Percentiles rank a stretch among this genome's conserved stretches.
Conservation (phyloP, 2,329 filamentous ascomycete species). For the Hypomyces rosellus region DNA sequence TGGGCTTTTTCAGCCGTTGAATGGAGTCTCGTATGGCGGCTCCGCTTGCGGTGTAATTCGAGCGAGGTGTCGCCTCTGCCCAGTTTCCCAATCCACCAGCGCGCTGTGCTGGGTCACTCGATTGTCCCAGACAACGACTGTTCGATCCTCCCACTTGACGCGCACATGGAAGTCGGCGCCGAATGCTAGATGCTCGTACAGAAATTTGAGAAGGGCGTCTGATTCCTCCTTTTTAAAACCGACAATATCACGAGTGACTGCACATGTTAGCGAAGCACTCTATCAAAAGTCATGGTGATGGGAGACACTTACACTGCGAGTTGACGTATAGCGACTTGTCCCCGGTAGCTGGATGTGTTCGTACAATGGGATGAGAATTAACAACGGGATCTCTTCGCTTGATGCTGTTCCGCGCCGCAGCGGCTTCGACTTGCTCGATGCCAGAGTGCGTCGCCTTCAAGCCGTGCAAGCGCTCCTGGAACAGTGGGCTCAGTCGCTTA, state of each 20-base stretch:
- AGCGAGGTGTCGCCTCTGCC: conserved; percentile 71
- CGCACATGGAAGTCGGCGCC: conserved; percentile 63
- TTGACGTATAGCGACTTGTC: conserved; percentile 83
- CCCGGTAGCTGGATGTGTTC: conserved; percentile 75
- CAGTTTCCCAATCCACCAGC: conserved; percentile 74
- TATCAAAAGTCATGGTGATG: background rate
- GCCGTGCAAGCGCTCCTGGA: conserved; percentile 74
- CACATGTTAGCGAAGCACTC: background rate
- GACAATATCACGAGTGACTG: conserved; percentile 73
- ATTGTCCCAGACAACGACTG: conserved; percentile 85
- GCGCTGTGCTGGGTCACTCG: conserved; percentile 73
- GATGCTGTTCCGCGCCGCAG: conserved; percentile 60
- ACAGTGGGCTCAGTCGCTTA: conserved; percentile 68
- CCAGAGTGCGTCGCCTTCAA: conserved; percentile 76
- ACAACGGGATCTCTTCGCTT: conserved; percentile 70
- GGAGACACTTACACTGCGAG: conserved; percentile 61
- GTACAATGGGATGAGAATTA: conserved; percentile 68
- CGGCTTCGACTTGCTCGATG: conserved; percentile 69
- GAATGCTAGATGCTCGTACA: conserved; percentile 49
- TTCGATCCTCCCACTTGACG: conserved; percentile 72
- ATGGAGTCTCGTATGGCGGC: conserved; percentile 64
- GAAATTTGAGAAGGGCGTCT: conserved; percentile 65
- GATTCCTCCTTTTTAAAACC: conserved; percentile 84
- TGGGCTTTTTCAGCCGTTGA: conserved; percentile 10
- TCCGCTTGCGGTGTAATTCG: conserved; percentile 81